A percentile compares a stretch with the other conserved stretches of the same genome.
phyloP scores from a whole-genome alignment of 129 eudicot species.

The Heracleum sosnowskyi region DNA sequence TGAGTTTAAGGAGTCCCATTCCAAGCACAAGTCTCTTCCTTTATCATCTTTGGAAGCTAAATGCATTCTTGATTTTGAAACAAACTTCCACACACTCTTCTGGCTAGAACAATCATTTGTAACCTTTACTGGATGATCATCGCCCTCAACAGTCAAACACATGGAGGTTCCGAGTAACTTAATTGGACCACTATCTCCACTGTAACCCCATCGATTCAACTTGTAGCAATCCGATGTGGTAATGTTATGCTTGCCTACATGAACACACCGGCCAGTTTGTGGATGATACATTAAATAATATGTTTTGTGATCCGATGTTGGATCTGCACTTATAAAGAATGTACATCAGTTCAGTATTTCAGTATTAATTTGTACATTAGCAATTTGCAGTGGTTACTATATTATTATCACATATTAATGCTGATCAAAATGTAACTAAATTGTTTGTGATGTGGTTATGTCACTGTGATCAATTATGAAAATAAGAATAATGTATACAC shows the following conservation, averaged over 20 bases:
- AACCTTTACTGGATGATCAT: conserved; percentile 14
- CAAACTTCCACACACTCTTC: conserved; percentile 37
- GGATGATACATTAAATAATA: conserved; percentile 51
- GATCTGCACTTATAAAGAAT: conserved; percentile 16
- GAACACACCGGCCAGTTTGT: conserved; percentile 47
- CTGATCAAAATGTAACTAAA: background rate
- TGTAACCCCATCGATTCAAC: conserved; percentile 33
- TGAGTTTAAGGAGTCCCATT: conserved; percentile 27
- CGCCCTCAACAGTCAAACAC: conserved; percentile 30
- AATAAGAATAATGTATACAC: background rate
- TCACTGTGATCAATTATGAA: background rate
- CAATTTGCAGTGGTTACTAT: background rate
- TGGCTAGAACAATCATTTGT: conserved; percentile 26
- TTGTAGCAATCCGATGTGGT: conserved; percentile 26
- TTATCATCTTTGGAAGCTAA: conserved; percentile 29
- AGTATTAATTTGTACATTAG: background rate
- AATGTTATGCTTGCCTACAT: conserved; percentile 15
- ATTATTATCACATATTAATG: background rate
- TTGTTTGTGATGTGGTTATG: no score
- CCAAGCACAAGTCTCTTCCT: conserved; percentile 55
- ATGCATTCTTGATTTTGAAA: conserved; percentile 47
- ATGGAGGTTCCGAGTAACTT: conserved; percentile 6
- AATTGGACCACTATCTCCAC: conserved; percentile 32
- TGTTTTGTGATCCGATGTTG: conserved; percentile 16
- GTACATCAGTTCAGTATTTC: background rate